Evolutionary conservation across 1,284 basidiomycete genomes (phyloP), one percentile per base, ranked within the genome.

Genomic region (Leccinum pachyderme): DNA sequence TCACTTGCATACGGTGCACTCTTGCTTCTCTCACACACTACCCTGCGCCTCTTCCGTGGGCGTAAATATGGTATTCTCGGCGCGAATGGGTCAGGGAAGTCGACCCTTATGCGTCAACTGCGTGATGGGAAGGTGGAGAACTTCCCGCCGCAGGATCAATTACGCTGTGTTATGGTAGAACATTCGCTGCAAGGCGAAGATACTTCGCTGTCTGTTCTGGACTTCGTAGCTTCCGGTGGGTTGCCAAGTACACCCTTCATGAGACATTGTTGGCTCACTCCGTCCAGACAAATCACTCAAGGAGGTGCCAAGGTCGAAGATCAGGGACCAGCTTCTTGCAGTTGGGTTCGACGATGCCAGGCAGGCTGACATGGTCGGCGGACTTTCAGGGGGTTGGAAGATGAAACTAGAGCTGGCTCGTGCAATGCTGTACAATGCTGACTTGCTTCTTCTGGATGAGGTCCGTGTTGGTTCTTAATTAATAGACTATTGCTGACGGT

Each of bases 371-470:
- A 77, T 85, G 45, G 95, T 98, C 58, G 91, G 90, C 49, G 91
- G 93, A 52, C 79, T 98, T 57, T 98, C 95, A 22, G 97, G 97
- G 72, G 96, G 97, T 51, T 99, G 96, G 96, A 99, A 99, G 81
- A 99, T 99, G 96, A 93, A 94, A 78, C 83, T 94, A 59, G 96
- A 90, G 77, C 83, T 91, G 48, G 93, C 89, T 13, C 80, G 93
- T 64, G 95, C 95, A n/a, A 97, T 97, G 93, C 77, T 97, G 52
- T 95, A 95, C 76, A 92, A 95, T 67, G 97, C 95, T 37, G 95
- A 98, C 75, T 83, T 98, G 52, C 81, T 98, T 47, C 80, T 98
- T 53, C 84, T 98, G 51, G 93, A 95, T 71, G 88, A 90, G 78
- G 85, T 87, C 44, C 53, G 57, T 60, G 37, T 57, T 24, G 52